These are phyloP conservation scores for Hemisphaericaspora xylofermentans DNA, from an alignment of 1,139 yeast species.

Conservation along the genomic window DNA sequence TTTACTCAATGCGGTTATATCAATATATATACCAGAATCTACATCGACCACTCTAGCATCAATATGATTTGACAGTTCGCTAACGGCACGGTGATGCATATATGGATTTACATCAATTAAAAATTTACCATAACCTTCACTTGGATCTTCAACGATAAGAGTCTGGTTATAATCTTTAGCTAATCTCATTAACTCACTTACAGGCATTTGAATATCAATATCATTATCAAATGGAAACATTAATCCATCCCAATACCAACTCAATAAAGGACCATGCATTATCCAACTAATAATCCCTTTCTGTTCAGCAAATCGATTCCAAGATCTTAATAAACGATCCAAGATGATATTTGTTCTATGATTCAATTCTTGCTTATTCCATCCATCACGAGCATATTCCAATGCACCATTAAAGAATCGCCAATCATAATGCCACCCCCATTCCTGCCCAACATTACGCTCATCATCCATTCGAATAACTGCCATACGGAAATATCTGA, in stretches of 20 bases:
- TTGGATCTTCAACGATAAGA: constrained; percentile 31
- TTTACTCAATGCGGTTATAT: constrained; percentile 38
- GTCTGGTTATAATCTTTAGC: constrained; percentile 39
- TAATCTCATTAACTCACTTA: constrained; percentile 29
- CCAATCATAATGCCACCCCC: constrained; percentile 38
- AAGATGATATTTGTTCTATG: constrained; percentile 43
- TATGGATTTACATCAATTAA: constrained; percentile 36
- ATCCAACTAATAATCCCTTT: constrained; percentile 39
- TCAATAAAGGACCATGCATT: constrained; percentile 47
- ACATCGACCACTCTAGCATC: constrained; percentile 44
- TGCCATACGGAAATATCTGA: constrained; percentile 37
- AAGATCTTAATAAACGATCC: constrained; percentile 47
- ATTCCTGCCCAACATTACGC: constrained; percentile 27
- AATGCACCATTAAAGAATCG: constrained; percentile 39
- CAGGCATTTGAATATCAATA: constrained; percentile 40
- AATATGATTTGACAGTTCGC: constrained; percentile 33
- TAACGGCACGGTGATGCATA: constrained; percentile 32
- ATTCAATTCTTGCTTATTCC: constrained; percentile 29
- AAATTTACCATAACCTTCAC: constrained; percentile 35
- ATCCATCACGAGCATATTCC: constrained; percentile 25
- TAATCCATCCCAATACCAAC: constrained; percentile 43
- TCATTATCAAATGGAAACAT: constrained; percentile 41
- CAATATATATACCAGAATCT: constrained; percentile 41
- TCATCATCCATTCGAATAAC: constrained; percentile 24
- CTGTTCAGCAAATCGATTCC: constrained; percentile 43